These are phyloP conservation scores for Naegleria fowleri DNA, from an alignment of 208 protist species.

Conservation along the genomic window DNA sequence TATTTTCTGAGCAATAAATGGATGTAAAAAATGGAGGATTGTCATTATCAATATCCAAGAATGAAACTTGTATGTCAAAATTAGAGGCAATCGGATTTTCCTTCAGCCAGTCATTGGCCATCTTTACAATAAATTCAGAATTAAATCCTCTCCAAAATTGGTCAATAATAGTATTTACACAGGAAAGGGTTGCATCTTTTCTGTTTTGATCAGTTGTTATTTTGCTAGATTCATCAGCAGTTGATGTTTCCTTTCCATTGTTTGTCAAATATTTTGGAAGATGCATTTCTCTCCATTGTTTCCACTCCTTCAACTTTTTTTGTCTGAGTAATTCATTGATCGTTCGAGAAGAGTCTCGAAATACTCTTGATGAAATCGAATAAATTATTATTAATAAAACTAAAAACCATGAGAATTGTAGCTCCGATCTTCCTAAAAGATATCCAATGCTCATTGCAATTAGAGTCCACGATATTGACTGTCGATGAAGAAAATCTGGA, in stretches of 20 bases:
- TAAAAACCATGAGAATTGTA: not conserved
- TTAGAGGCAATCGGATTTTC: not conserved
- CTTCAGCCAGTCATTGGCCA: not conserved
- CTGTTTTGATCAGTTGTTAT: not conserved
- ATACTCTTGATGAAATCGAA: not conserved
- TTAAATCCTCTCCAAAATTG: conserved; percentile 5
- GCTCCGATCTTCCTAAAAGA: not conserved
- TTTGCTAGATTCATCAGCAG: not conserved
- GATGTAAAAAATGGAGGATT: not conserved
- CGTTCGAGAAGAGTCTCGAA: not conserved
- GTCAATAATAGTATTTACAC: conserved; percentile 4
- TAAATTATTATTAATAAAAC: not conserved
- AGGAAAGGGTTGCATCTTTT: not conserved
- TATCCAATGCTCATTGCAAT: not conserved
- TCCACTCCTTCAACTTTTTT: not conserved
- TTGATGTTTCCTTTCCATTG: not conserved
- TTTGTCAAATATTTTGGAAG: not conserved
- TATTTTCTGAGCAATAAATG: not conserved
- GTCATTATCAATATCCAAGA: not conserved
- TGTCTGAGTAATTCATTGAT: not conserved
- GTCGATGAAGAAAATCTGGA: not conserved
- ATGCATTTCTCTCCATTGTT: not conserved
- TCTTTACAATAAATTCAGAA: not conserved
- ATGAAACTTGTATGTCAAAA: not conserved
- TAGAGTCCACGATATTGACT: not conserved